Evolutionary conservation across 352 stramenopile genomes (phyloP), one percentile per base, ranked within the genome.

Genomic region (Phytopythium kandeliae): DNA sequence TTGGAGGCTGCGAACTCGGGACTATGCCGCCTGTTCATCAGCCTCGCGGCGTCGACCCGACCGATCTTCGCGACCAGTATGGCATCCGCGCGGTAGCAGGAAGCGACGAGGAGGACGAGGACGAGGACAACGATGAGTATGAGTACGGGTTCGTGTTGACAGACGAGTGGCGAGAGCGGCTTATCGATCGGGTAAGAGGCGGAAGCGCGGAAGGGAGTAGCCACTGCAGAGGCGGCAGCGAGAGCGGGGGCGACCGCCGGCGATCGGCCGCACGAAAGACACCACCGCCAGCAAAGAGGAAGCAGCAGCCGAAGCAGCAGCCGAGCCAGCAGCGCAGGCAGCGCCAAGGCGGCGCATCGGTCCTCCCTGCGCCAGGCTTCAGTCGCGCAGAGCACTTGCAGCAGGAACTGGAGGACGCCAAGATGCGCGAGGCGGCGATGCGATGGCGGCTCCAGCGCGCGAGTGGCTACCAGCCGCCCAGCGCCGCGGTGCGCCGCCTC

Each of bases 71-170:
- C 12, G 44, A 0, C 6, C 9, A 16, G n/a, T 3, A 5, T 3
- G 30, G 13, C 13, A 3, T 25, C 4, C 5, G 21, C 30, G 44
- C 56, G 22, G 26, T 30, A 9, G 36, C 44, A 16, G 30, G 59
- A 7, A n/a, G 31, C 4, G 50, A 59, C 3, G 34, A 60, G 8
- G 21, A 31, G 4, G 50, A 59, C 3, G 57, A 62, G 0, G 63
- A 64, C 3, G 48, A 63, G 4, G 65, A 66, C 25, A 59, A 69
- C 16, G 64, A 54, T 19, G 81, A 86, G 42, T 90, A 72, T 51
- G 79, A 90, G 46, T 90, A 86, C 35, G 72, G 60, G 24, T 91
- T 78, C 38, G 72, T 90, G 43, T 51, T 93, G 49, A 84, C 62
- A 22, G 70, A 93, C 37, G 79, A 88, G 46, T 93, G 83, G 83